Evolutionary conservation across 495 filamentous ascomycete genomes (phyloP), one percentile per base, ranked within the genome.

Genomic region (Antarctomyces pellizariae): DNA sequence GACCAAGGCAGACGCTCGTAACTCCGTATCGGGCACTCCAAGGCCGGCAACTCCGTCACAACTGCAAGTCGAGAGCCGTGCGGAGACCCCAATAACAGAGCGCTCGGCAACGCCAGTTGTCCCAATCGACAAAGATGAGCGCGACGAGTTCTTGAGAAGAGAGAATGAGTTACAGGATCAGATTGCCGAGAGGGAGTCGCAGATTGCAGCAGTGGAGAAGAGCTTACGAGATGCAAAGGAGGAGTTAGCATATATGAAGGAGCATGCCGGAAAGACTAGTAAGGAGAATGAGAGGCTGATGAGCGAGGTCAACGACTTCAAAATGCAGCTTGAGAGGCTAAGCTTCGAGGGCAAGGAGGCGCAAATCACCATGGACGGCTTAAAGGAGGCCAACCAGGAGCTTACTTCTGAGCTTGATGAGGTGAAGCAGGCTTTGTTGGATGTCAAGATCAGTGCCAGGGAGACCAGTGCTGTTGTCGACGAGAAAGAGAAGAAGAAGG

Each of bases 111-210:
- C 82, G 2, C 82, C 82, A 9, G 82, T 73, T 48, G 56, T 91
- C 32, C 66, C 73, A 16, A 57, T 95, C 27, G 86, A 97, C 25
- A 92, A 90, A 52, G 86, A 97, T 35, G 86, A 97, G 49, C 69
- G 78, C 31, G 86, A 97, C 36, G 86, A 97, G 43, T 97, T 95
- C 46, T 54, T 97, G 24, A 64, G 82, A 35, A 70, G 86, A 20
- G 86, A 97, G 47, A 97, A 95, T 36, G 86, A 95, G 41, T 57
- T 97, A 9, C 86, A 97, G 36, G 86, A 95, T 42, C 86, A 95
- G 51, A 54, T 97, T 23, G 68, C 86, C 3, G 86, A 97, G 46
- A 86, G 72, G 44, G 86, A 97, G 46, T 68, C 73, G 1, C 69
- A 75, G 31, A 64, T 91, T 18, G 67, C 67, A 3, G 59, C 65